These are phyloP conservation scores for Tagetes patula DNA, from an alignment of 129 eudicot species.

Conservation along the genomic window DNA sequence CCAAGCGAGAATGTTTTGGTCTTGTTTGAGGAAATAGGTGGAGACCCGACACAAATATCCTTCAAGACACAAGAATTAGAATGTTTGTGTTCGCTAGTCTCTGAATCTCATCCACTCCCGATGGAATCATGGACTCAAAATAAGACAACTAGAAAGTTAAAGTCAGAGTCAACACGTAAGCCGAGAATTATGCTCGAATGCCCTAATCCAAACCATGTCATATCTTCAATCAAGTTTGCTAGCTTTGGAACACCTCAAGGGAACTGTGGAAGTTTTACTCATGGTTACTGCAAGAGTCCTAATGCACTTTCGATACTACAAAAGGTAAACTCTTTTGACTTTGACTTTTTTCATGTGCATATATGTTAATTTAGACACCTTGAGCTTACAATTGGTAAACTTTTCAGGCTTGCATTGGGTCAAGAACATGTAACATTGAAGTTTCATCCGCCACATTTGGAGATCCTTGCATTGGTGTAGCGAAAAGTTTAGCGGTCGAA, in stretches of 20 bases:
- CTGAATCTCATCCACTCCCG: constrained; percentile 70
- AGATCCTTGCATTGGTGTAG: constrained; percentile 69
- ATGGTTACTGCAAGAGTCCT: constrained; percentile 73
- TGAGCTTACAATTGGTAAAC: constrained; percentile 1
- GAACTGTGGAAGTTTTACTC: constrained; percentile 75
- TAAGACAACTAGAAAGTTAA: constrained; percentile 33
- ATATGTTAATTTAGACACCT: background rate
- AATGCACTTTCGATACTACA: constrained; percentile 57
- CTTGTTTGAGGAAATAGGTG: constrained; percentile 83
- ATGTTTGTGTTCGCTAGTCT: constrained; percentile 74
- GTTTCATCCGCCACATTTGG: constrained; percentile 64
- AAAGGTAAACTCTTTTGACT: constrained; percentile 43
- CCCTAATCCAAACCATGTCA: constrained; percentile 64
- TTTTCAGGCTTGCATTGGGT: constrained; percentile 83
- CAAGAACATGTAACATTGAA: constrained; percentile 62
- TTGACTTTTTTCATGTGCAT: constrained; percentile 12
- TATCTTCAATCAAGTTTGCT: constrained; percentile 78
- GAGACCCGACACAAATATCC: constrained; percentile 71
- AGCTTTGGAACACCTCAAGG: constrained; percentile 91
- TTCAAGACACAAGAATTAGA: constrained; percentile 51
- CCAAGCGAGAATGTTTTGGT: constrained; percentile 62
- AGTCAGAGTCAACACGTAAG: constrained; percentile 44
- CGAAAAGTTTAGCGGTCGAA: constrained; percentile 81
- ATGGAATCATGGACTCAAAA: constrained; percentile 65
- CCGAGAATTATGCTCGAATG: constrained; percentile 63